These are phyloP conservation scores for Trypanosoma scelopori DNA, from an alignment of 208 protist species.

Conservation along the genomic window DNA sequence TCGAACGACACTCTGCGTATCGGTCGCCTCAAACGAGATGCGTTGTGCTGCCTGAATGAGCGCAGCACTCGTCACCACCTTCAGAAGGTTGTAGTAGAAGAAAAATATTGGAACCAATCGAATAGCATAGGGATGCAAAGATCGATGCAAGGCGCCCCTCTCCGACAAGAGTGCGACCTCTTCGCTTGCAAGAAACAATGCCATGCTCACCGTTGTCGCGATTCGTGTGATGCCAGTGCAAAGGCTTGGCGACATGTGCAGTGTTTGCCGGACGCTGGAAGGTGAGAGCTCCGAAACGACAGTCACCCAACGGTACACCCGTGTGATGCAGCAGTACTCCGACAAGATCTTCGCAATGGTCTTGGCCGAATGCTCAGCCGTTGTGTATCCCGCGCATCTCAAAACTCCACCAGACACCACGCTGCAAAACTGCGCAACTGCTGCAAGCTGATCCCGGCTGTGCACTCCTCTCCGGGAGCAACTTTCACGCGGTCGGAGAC, in stretches of 20 bases:
- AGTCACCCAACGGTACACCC: slow-evolving; percentile 69
- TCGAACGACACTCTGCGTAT: slow-evolving; percentile 51
- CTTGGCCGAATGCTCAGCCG: slow-evolving; percentile 45
- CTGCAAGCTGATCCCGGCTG: slow-evolving; percentile 70
- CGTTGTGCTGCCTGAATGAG: slow-evolving; percentile 33
- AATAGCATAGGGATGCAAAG: slow-evolving; percentile 44
- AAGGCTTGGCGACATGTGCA: slow-evolving; percentile 42
- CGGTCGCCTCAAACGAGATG: slow-evolving; percentile 44
- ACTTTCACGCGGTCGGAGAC: not conserved
- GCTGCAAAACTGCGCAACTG: slow-evolving; percentile 61
- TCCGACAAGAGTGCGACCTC: slow-evolving; percentile 69
- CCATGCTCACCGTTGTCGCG: slow-evolving; percentile 64
- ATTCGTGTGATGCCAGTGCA: slow-evolving; percentile 53
- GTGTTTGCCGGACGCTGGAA: slow-evolving; percentile 33
- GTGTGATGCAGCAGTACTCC: slow-evolving; percentile 73
- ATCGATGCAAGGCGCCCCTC: slow-evolving; percentile 38
- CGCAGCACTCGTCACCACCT: slow-evolving; percentile 16
- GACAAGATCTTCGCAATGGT: slow-evolving; percentile 53
- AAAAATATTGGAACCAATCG: slow-evolving; percentile 76
- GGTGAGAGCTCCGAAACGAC: slow-evolving; percentile 59
- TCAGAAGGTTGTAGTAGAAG: slow-evolving; percentile 81
- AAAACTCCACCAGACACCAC: slow-evolving; percentile 55
- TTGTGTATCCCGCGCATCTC: slow-evolving; percentile 32
- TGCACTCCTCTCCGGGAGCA: not conserved
- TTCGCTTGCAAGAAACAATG: slow-evolving; percentile 74